Evolutionary conservation across 305 asterid species (phyloP).

Genomic region (Fraxinus sp.): DNA sequence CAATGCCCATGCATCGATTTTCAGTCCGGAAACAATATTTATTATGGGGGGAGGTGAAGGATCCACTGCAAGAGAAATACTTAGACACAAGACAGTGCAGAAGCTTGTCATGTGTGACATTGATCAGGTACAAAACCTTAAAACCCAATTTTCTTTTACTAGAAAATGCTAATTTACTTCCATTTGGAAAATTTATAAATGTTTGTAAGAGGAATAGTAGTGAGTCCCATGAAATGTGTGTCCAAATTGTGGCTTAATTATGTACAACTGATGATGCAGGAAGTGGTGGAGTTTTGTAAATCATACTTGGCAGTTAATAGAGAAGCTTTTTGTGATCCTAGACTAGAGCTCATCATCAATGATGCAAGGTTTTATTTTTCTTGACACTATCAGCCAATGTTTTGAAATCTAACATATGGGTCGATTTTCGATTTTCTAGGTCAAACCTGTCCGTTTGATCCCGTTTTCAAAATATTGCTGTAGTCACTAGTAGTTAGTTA

Average conservation of each 20-base stretch:
- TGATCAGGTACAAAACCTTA: constrained; percentile 58
- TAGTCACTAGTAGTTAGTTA: background rate
- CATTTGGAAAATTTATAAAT: background rate
- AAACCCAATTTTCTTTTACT: background rate
- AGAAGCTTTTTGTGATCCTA: constrained; percentile 75
- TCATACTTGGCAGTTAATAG: constrained; percentile 68
- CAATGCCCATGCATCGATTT: background rate
- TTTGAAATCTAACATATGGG: background rate
- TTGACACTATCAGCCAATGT: background rate
- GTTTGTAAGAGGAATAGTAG: background rate
- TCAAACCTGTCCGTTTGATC: background rate
- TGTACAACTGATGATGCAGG: constrained; percentile 47
- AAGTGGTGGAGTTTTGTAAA: constrained; percentile 88
- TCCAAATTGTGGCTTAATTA: background rate
- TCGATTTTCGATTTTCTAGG: background rate
- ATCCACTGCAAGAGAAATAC: constrained; percentile 88
- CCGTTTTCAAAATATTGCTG: background rate
- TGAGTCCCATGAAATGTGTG: background rate
- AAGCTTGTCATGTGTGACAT: constrained; percentile 94
- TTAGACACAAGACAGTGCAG: constrained; percentile 69
- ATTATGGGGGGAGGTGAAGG: constrained; percentile 99
- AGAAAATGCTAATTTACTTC: background rate
- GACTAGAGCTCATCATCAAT: constrained; percentile 71
- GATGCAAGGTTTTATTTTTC: constrained; percentile 65
- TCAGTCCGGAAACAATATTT: constrained; percentile 75